Evolutionary conservation across 495 filamentous ascomycete genomes (phyloP), one percentile per base, ranked within the genome.

Genomic region (Pyronema omphalodes): DNA sequence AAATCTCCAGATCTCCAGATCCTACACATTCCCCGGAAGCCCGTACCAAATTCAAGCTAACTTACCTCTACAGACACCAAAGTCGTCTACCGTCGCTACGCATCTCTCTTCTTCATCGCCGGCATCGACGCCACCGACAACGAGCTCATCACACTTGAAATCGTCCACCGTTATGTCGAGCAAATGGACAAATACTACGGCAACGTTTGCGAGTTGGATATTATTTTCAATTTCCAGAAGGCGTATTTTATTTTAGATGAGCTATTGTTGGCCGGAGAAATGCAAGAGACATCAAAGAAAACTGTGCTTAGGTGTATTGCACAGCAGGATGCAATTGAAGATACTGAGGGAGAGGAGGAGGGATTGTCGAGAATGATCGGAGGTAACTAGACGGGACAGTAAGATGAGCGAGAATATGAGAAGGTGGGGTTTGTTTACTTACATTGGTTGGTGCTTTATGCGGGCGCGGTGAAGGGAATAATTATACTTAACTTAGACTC

Each of bases 141-240:
- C 72, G 91, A 99, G 66, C 73, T 99, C 68, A 94, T 96, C 67
- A 94, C 86, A 35, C 83, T 99, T 59, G 91, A 99, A 68, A 86
- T 96, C 66, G 89, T 99, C 47, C 91, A 99, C 70, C 86, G 91
- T 60, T 96, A 95, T 68, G 91, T 96, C 48, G 91, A 99, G 69
- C 91, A 96, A 71, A 99, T 96, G 91, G 91, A 99, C 75, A 99
- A 96, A 68, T 99, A 96, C 74, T 99, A 99, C 67, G 91, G 91
- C 68, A 99, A 99, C 70, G 91, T 99, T 55, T 99, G 91, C 78
- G 93, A 99, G 73, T 74, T 98, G 59, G 91, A 98, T 64, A 91
- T 98, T 66, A 94, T 96, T 64, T 99, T 99, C 76, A 96, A 96
- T 69, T 96, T 96, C 68, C 91, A 95, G 67, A 96, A 96, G 72